Base-by-base conservation (phyloP, 179 eudicot species). In the Monotropa hypopitys region DNA sequence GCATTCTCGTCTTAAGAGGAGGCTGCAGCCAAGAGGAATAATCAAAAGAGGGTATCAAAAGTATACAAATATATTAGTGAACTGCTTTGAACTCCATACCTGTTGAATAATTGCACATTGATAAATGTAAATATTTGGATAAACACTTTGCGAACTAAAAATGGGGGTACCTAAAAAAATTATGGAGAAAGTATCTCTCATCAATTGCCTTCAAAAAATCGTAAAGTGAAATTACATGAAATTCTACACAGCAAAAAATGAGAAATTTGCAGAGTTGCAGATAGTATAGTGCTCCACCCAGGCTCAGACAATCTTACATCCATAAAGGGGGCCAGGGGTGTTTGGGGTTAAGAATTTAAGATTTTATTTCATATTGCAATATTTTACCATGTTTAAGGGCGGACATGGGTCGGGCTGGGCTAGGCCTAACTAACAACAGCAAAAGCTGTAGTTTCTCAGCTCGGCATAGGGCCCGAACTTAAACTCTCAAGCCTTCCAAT, bases 41-140 rank as follows among this genome's bases (percentile, higher is more conserved):
- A 72, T 84, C 63, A 76, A 88, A 78, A 49, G 33, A 42, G 56
- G 40, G 73, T 32, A 62, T 16, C 54, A 38, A 78, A 70, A 45
- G 63, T 28, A 68, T 51, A 74, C 63, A 62, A 43, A 61, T 20
- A 49, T 18, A 18, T 21, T 33, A 30, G 43, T 32, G 38, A 35
- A 38, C 56, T 28, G 33, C 35, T 77, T 35, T 45, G 8, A 38
- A 45, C 35, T 80, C 75, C 84, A 62, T 78, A 92, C 97, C 97
- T 92, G 92, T 92, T 92, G 81, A 92, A 92, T 75, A 92, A 76
- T 80, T 92, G 97, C 75, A 92, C 96, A 78, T 92, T 91, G 82
- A 92, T 83, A 82, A 92, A 92, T 79, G 97, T 89, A 82, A 92
- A 92, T 75, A 87, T 85, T 86, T 92, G 97, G 53, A 88, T 89